Percentiles rank a stretch among this genome's conserved stretches.
Conservation (phyloP, 768 basidiomycete species). For the Leccinum imitatum region DNA sequence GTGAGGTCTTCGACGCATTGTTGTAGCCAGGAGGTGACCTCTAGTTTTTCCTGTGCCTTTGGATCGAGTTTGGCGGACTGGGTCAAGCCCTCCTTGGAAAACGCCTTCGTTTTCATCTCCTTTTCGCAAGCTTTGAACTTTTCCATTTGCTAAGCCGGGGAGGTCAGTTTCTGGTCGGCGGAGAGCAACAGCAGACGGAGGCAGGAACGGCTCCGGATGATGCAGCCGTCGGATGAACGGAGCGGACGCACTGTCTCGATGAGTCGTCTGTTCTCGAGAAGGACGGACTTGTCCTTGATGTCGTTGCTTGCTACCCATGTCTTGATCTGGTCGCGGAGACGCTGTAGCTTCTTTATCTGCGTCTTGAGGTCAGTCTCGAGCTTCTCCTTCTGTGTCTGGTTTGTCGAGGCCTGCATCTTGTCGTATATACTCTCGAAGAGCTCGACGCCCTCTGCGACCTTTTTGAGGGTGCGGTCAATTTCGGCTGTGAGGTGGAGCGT, state of each 20-base stretch:
- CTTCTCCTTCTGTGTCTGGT: conserved; percentile 98
- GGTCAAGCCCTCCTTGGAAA: conserved; percentile 97
- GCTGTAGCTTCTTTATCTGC: conserved; percentile 95
- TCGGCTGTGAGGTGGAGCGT: conserved; percentile 62
- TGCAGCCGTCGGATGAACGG: background rate
- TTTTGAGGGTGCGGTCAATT: conserved; percentile 98
- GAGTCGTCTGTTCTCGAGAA: conserved; percentile 90
- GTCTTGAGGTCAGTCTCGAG: conserved; percentile 94
- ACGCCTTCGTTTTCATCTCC: conserved; percentile 99
- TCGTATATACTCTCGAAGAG: conserved; percentile 95
- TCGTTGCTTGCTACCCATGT: conserved; percentile 97
- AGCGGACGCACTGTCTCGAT: conserved; percentile 86
- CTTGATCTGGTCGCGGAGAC: conserved; percentile 84
- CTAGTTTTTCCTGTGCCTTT: conserved; percentile 94
- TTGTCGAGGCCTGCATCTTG: conserved; percentile 95
- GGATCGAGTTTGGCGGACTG: conserved; percentile 94
- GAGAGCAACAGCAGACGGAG: conserved; percentile 15
- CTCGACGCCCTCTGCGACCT: conserved; percentile 94
- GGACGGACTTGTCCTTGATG: conserved; percentile 95
- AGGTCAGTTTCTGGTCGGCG: conserved; percentile 4
- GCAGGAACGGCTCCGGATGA: conserved; percentile 4
- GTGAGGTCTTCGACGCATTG: conserved; percentile 87
- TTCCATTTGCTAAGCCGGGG: conserved; percentile 91
- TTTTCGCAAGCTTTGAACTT: conserved; percentile 99
- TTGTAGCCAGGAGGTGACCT: conserved; percentile 85